phyloP scores from a whole-genome alignment of 306 rosid species.

The Prunus mongolica region DNA sequence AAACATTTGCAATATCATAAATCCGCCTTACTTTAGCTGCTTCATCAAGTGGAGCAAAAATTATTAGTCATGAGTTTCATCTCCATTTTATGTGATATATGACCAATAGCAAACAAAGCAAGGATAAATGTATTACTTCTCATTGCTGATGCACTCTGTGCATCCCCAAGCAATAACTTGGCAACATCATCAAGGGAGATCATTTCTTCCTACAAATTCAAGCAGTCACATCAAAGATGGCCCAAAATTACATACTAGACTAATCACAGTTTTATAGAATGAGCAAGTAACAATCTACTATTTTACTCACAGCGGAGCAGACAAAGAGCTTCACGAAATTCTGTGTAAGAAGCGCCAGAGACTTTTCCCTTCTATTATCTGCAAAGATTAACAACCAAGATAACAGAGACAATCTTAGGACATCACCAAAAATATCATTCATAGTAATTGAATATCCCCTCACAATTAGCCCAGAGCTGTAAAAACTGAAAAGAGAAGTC shows the following conservation, averaged over 20 bases:
- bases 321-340: conserved; percentile 93
- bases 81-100: neutral
- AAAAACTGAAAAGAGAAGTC: neutral
- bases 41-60: conserved; percentile 17
- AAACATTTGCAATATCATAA: conserved; percentile 90
- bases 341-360: conserved; percentile 82
- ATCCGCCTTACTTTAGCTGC: conserved; percentile 96
- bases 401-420: neutral
- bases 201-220: conserved; percentile 44
- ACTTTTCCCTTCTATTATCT: conserved; percentile 86
- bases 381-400: conserved; percentile 17
- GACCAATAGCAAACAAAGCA: conserved; percentile 6
- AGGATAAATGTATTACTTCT: conserved; percentile 46
- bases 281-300: neutral
- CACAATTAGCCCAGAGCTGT: neutral
- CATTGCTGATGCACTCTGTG: conserved; percentile 60
- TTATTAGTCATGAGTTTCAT: conserved; percentile 12
- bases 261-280: neutral
- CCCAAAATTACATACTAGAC: neutral
- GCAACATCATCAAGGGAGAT: conserved; percentile 96
- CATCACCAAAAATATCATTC: neutral
- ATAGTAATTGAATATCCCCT: neutral
- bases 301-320: conserved; percentile 66
- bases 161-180: conserved; percentile 81
- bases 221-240: conserved; percentile 3